Evolutionary conservation across 805 yeast species (phyloP).

Genomic region (Ogataea haglerorum): DNA sequence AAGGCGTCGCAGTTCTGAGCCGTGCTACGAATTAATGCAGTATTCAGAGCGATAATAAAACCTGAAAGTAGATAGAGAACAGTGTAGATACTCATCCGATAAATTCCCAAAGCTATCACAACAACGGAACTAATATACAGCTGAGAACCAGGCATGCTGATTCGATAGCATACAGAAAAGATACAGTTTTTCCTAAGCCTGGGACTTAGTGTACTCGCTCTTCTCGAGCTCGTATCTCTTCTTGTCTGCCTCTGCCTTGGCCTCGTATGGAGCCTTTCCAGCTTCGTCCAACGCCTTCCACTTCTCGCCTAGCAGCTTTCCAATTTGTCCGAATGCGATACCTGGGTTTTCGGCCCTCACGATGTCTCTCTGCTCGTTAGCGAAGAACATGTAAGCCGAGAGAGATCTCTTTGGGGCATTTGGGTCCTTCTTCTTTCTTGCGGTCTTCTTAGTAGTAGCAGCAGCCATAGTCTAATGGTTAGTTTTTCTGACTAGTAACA

Average conservation of each 20-base stretch:
- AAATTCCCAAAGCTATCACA: conserved; percentile 12
- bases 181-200: conserved; percentile 11
- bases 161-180: conserved; percentile 4
- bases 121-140: conserved; percentile 22
- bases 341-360: conserved; percentile 97
- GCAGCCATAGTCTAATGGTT: conserved; percentile 27
- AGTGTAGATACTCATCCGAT: conserved; percentile 4
- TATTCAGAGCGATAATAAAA: neutral
- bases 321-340: conserved; percentile 91
- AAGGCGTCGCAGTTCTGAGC: conserved; percentile 46
- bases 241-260: conserved; percentile 93
- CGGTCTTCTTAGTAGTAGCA: conserved; percentile 22
- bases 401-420: conserved; percentile 99
- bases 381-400: conserved; percentile 98
- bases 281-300: conserved; percentile 89
- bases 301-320: conserved; percentile 90
- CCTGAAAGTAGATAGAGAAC: neutral
- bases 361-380: conserved; percentile 94
- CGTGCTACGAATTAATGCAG: conserved; percentile 3
- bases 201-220: conserved; percentile 63
- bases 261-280: conserved; percentile 86
- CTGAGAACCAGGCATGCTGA: conserved; percentile 9
- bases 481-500: conserved; percentile 4
- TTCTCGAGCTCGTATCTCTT: conserved; percentile 96
- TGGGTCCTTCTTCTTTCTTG: conserved; percentile 63